Percentiles rank a stretch among this genome's conserved stretches.
phyloP scores from a whole-genome alignment of 805 yeast species.

The Kuraishia cidri region DNA sequence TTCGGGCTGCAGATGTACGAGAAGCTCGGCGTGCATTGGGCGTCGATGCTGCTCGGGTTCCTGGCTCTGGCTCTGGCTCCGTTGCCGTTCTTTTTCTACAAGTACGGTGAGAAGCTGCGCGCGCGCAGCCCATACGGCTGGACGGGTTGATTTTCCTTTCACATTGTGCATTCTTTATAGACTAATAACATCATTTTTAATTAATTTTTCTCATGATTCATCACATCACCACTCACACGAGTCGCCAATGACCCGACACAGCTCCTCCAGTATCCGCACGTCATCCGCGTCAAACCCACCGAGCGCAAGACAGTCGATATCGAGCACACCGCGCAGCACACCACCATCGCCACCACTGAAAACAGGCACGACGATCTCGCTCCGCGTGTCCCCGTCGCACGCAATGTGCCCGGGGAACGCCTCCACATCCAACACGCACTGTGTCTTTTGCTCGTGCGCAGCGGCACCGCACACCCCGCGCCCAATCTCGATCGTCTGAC shows the following conservation, averaged over 20 bases:
- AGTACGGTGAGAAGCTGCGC: slow-evolving; percentile 33
- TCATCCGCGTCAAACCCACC: slow-evolving; percentile 67
- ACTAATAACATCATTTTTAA: no score
- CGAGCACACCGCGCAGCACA: slow-evolving; percentile 64
- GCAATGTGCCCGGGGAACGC: slow-evolving; percentile 90
- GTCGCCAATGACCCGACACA: slow-evolving; percentile 43
- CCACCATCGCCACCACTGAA: slow-evolving; percentile 18
- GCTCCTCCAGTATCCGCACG: slow-evolving; percentile 42
- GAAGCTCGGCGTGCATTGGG: slow-evolving; percentile 49
- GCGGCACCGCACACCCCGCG: slow-evolving; percentile 92
- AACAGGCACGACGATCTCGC: slow-evolving; percentile 91
- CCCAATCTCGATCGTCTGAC: slow-evolving; percentile 74
- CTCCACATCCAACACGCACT: slow-evolving; percentile 71
- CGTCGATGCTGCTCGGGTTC: slow-evolving; percentile 41
- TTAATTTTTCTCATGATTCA: background rate
- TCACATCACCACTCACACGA: slow-evolving; percentile 38
- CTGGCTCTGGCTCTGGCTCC: slow-evolving; percentile 40
- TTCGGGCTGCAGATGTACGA: slow-evolving; percentile 52
- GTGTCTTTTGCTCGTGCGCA: slow-evolving; percentile 49
- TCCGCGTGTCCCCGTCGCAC: slow-evolving; percentile 90
- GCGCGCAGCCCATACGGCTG: slow-evolving; percentile 39
- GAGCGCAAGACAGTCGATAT: slow-evolving; percentile 65
- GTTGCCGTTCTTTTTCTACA: slow-evolving; percentile 45
- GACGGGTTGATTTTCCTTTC: slow-evolving; percentile 14
- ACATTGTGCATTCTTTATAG: no score